Conservation (phyloP, 495 filamentous ascomycete genomes). For the Oleoguttula mirabilis region DNA sequence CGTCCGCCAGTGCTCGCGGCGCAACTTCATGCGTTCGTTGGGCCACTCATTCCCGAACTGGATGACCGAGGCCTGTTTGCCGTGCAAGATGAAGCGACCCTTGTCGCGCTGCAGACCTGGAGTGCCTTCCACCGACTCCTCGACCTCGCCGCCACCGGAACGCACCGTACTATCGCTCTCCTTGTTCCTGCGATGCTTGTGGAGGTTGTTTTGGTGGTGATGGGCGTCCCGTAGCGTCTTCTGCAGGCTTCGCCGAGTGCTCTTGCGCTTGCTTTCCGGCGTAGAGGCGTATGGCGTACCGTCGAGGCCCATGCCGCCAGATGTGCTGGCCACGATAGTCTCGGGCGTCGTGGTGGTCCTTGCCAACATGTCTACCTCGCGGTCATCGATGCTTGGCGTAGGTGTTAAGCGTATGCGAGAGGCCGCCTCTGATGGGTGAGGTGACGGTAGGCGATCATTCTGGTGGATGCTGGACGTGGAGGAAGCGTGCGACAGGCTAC, state of each 20-base stretch:
- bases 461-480: constrained; percentile 10
- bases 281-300: constrained; percentile 31
- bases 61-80: constrained; percentile 93
- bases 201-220: constrained; percentile 29
- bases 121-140: constrained; percentile 29
- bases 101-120: constrained; percentile 65
- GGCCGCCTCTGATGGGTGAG: not conserved
- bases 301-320: constrained; percentile 36
- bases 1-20: constrained; percentile 12
- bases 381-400: constrained; percentile 2
- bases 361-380: constrained; percentile 20
- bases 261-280: constrained; percentile 31
- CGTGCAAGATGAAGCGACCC: constrained; percentile 88
- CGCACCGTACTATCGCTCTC: constrained; percentile 52
- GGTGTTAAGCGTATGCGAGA: not conserved
- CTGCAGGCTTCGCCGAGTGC: constrained; percentile 79
- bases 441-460: not conserved
- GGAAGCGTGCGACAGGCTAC: constrained; percentile 13
- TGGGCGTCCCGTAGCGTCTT: constrained; percentile 78
- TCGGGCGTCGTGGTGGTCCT: constrained; percentile 17
- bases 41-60: constrained; percentile 89
- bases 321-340: constrained; percentile 32
- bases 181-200: constrained; percentile 42
- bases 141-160: constrained; percentile 2
- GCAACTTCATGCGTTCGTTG: constrained; percentile 27